Conservation (phyloP, 352 stramenopile genomes). For the Pythium apleroticum region DNA sequence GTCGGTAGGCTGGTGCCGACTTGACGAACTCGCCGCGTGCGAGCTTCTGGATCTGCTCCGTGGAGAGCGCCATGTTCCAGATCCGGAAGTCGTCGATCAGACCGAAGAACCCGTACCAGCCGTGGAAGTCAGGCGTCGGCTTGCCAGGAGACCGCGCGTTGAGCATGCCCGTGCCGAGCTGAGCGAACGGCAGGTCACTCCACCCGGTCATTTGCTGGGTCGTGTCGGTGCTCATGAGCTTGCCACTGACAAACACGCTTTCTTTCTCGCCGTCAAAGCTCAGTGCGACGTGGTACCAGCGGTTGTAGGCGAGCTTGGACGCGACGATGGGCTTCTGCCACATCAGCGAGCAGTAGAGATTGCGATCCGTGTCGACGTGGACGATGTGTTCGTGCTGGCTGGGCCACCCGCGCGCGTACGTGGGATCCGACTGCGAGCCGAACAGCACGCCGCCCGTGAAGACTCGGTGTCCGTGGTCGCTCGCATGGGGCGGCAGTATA, state of each 20-base stretch:
- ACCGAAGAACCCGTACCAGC: conserved; percentile 72
- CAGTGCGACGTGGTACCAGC: conserved; percentile 75
- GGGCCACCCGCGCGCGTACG: conserved; percentile 27
- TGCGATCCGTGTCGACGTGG: conserved; percentile 40
- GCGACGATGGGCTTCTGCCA: conserved; percentile 29
- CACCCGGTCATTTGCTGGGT: conserved; percentile 40
- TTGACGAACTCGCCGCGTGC: conserved; percentile 20
- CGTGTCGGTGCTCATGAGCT: conserved; percentile 38
- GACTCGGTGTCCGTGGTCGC: conserved; percentile 16
- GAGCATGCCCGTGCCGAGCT: conserved; percentile 62
- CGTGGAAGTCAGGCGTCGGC: conserved; percentile 49
- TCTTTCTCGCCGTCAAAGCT: conserved; percentile 49
- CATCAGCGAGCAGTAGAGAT: conserved; percentile 49
- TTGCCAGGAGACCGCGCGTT: conserved; percentile 36
- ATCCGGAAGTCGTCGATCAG: conserved; percentile 59
- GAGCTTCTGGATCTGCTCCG: conserved; percentile 20
- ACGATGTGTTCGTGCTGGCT: conserved; percentile 43
- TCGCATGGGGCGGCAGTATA: conserved; percentile 23
- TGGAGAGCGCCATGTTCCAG: conserved; percentile 36
- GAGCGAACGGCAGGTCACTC: conserved; percentile 47
- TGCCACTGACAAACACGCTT: conserved; percentile 57
- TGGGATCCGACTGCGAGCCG: conserved; percentile 39
- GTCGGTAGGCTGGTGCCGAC: conserved; percentile 17
- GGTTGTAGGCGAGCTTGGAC: conserved; percentile 26
- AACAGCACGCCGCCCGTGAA: conserved; percentile 40